These are phyloP conservation scores for Epichloe typhina DNA, from an alignment of 2,329 filamentous ascomycete genomes.

Conservation along the genomic window DNA sequence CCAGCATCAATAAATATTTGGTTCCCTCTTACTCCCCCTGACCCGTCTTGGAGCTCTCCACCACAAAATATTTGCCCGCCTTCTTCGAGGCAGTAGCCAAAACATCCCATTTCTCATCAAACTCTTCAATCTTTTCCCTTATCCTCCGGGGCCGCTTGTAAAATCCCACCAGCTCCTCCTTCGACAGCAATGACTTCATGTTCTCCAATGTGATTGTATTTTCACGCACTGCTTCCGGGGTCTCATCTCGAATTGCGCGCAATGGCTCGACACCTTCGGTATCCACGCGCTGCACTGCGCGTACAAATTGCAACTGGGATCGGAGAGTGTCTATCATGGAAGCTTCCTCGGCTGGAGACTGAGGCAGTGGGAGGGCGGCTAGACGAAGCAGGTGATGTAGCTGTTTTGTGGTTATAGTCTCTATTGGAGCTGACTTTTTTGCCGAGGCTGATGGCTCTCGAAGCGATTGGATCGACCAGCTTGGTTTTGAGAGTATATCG, in stretches of 20 bases:
- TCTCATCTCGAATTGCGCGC: slow-evolving; percentile 71
- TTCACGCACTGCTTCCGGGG: slow-evolving; percentile 44
- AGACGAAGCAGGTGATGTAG: slow-evolving; percentile 78
- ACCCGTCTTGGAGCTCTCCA: slow-evolving; percentile 43
- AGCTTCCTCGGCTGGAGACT: slow-evolving; percentile 46
- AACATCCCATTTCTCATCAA: slow-evolving; percentile 56
- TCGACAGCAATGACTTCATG: slow-evolving; percentile 40
- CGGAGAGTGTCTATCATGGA: slow-evolving; percentile 62
- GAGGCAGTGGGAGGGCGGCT: slow-evolving; percentile 70
- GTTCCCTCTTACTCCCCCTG: slow-evolving; percentile 4
- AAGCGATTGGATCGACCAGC: slow-evolving; percentile 73
- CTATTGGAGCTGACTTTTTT: slow-evolving; percentile 12
- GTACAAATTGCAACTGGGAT: slow-evolving; percentile 84
- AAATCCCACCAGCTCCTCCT: slow-evolving; percentile 49
- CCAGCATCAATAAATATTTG: not conserved
- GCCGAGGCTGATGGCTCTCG: slow-evolving; percentile 9
- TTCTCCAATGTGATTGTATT: slow-evolving; percentile 45
- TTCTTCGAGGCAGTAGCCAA: slow-evolving; percentile 52
- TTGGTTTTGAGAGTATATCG: slow-evolving; percentile 53
- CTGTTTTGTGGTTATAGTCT: slow-evolving; percentile 49
- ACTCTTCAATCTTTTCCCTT: slow-evolving; percentile 21
- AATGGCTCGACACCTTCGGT: slow-evolving; percentile 62
- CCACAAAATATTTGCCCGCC: slow-evolving; percentile 63
- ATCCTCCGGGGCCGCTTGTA: slow-evolving; percentile 30
- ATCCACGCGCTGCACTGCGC: slow-evolving; percentile 67